These are phyloP conservation scores for Triadica sebifera DNA, from an alignment of 345 rosid genomes.

Conservation along the genomic window DNA sequence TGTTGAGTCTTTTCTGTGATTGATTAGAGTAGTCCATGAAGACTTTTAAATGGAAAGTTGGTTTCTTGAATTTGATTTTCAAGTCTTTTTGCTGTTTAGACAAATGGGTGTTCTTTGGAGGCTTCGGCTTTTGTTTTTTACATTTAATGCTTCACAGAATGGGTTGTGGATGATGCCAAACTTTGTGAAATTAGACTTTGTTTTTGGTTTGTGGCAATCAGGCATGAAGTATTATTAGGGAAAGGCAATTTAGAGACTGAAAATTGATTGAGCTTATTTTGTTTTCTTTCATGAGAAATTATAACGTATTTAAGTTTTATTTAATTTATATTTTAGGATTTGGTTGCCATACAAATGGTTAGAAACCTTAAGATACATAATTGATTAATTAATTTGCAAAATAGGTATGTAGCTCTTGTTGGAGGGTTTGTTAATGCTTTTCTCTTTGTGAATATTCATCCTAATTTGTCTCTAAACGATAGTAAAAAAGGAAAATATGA, in stretches of 20 bases:
- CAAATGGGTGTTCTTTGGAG: conserved; percentile 1
- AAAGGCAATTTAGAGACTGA: neutral
- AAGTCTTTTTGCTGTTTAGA: conserved; percentile 4
- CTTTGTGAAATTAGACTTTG: neutral
- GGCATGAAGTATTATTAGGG: neutral
- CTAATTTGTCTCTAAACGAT: neutral
- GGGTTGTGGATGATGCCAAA: neutral
- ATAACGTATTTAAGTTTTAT: neutral
- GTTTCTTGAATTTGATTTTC: conserved; percentile 15
- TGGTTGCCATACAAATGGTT: neutral
- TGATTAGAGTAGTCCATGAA: neutral
- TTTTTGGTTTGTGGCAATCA: neutral
- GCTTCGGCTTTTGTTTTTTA: neutral
- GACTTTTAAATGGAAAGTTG: neutral
- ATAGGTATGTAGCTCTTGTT: neutral
- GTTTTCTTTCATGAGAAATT: neutral
- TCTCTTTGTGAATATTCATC: neutral
- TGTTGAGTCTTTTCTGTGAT: neutral
- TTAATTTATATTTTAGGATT: neutral
- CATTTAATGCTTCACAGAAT: neutral
- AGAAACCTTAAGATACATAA: neutral
- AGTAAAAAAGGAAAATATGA: neutral
- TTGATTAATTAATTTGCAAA: neutral
- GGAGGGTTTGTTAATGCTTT: neutral
- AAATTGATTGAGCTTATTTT: neutral